A percentile compares a stretch with the other conserved stretches of the same genome.
Conservation (phyloP, 2,329 filamentous ascomycete genomes). For the Cercospora janseana region DNA sequence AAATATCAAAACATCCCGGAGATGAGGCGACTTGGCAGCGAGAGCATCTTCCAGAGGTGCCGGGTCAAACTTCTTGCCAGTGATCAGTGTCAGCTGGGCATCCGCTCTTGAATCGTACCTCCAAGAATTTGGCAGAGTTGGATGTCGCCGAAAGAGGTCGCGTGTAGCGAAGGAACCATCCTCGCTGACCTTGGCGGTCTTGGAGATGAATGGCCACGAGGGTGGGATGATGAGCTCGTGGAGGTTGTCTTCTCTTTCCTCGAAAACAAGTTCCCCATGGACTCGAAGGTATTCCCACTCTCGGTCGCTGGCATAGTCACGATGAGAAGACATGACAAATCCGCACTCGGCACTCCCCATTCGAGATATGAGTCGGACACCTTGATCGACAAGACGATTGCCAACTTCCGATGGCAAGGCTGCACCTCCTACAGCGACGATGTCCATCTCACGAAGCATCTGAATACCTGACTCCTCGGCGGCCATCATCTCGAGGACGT, state of each 20-base stretch:
- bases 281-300: constrained; percentile 61
- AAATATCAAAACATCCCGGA: constrained; percentile 61
- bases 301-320: constrained; percentile 54
- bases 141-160: constrained; percentile 61
- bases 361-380: constrained; percentile 59
- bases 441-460: constrained; percentile 52
- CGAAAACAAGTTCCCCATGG: constrained; percentile 46
- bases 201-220: constrained; percentile 60
- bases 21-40: constrained; percentile 42
- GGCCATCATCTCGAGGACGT: constrained; percentile 55
- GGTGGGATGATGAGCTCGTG: constrained; percentile 57
- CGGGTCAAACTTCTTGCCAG: constrained; percentile 69
- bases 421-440: constrained; percentile 64
- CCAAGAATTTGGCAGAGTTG: constrained; percentile 55
- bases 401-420: constrained; percentile 56
- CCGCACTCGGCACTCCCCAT: constrained; percentile 67
- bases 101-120: constrained; percentile 62
- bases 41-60: constrained; percentile 59
- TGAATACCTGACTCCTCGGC: constrained; percentile 45
- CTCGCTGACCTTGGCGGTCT: constrained; percentile 50
- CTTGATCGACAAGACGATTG: constrained; percentile 50
- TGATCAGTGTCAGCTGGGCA: constrained; percentile 60
- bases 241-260: constrained; percentile 44
- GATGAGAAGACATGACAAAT: constrained; percentile 62
- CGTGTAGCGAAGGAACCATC: constrained; percentile 63